A percentile compares a stretch with the other conserved stretches of the same genome.
These are phyloP conservation scores for Phragmites australis DNA, from an alignment of 176 grass and related monocot genomes.

Conservation along the genomic window DNA sequence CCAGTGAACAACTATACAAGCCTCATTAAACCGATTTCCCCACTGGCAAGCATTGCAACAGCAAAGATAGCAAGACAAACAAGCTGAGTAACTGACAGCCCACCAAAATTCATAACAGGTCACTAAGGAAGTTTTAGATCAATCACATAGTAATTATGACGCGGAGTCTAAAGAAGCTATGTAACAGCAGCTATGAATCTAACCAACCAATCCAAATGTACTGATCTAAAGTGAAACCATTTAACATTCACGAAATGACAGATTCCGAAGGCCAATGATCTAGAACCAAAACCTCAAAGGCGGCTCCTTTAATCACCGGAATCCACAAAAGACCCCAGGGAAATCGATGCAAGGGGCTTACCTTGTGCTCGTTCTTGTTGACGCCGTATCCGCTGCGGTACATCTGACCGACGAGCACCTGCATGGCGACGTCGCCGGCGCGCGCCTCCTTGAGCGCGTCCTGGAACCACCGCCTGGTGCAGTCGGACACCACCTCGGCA, in stretches of 20 bases:
- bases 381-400: conserved; percentile 89
- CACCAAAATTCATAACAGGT: conserved; percentile 18
- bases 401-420: conserved; percentile 97
- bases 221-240: conserved; percentile 1
- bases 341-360: too few relatives aligned
- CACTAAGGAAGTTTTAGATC: neutral
- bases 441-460: conserved; percentile 90
- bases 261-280: conserved; percentile 10
- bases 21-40: neutral
- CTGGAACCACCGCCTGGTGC: conserved; percentile 87
- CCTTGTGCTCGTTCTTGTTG: conserved; percentile 79
- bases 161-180: neutral
- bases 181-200: neutral
- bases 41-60: conserved; percentile 7
- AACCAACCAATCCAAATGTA: conserved; percentile 10
- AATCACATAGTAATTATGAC: neutral
- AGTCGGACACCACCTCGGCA: conserved; percentile 70
- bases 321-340: too few relatives aligned
- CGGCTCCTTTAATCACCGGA: neutral
- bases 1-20: neutral
- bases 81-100: neutral
- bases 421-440: conserved; percentile 79
- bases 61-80: conserved; percentile 25
- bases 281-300: neutral
- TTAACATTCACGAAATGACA: conserved; percentile 1